Evolutionary conservation across 1,284 basidiomycete species (phyloP).

Genomic region (Meripilus lineatus): DNA sequence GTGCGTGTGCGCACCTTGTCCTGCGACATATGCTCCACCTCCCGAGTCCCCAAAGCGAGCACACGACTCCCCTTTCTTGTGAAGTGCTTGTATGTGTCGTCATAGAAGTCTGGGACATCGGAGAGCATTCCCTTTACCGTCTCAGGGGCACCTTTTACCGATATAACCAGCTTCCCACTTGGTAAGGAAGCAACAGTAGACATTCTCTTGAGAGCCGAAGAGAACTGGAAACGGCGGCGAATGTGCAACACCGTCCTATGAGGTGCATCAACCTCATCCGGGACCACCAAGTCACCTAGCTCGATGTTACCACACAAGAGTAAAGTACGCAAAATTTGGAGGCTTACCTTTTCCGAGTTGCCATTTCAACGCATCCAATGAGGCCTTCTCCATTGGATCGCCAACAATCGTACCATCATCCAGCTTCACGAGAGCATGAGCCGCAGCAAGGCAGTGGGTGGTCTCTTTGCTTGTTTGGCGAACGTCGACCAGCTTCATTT

Average conservation of each 20-base stretch:
- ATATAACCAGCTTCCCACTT: constrained; percentile 51
- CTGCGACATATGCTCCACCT: constrained; percentile 60
- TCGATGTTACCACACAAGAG: constrained; percentile 29
- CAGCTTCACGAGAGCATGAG: constrained; percentile 91
- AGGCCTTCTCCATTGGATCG: constrained; percentile 99
- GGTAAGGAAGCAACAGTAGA: constrained; percentile 79
- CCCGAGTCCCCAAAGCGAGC: constrained; percentile 83
- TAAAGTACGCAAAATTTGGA: constrained; percentile 1
- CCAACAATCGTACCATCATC: constrained; percentile 93
- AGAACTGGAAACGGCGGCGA: constrained; percentile 92
- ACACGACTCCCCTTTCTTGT: constrained; percentile 90
- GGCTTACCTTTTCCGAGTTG: constrained; percentile 67
- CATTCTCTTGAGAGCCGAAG: constrained; percentile 94
- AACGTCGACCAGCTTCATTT: constrained; percentile 71
- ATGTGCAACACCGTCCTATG: constrained; percentile 67
- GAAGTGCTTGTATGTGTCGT: constrained; percentile 91
- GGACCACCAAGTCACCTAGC: constrained; percentile 55
- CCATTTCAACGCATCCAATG: constrained; percentile 91
- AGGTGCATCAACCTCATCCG: constrained; percentile 46
- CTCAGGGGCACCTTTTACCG: constrained; percentile 94
- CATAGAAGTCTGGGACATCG: constrained; percentile 72
- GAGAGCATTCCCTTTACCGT: constrained; percentile 86
- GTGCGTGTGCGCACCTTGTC: constrained; percentile 51
- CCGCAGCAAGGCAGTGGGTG: constrained; percentile 85
- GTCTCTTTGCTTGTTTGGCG: constrained; percentile 77